These are phyloP conservation scores for Vickermania ingenoplastis DNA, from an alignment of 208 protist species.

Conservation along the genomic window DNA sequence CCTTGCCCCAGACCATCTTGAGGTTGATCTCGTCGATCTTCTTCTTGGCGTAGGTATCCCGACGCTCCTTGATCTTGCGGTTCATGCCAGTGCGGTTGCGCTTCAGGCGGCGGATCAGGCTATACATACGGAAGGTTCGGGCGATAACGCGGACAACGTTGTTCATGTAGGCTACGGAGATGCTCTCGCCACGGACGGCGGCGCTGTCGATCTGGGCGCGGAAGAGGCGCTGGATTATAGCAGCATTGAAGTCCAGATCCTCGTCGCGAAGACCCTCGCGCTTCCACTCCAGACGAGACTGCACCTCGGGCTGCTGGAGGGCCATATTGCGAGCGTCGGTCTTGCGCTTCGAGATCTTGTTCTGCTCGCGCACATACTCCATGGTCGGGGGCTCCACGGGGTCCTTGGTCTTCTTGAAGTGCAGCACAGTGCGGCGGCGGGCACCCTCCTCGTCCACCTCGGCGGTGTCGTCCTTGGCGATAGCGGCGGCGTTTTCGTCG, in stretches of 20 bases:
- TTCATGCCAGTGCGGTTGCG: slow-evolving; percentile 3
- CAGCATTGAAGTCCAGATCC: slow-evolving; percentile 80
- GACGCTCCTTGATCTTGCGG: slow-evolving; percentile 12
- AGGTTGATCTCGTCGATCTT: slow-evolving; percentile 34
- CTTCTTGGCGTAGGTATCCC: slow-evolving; percentile 19
- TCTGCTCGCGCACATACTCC: slow-evolving; percentile 41
- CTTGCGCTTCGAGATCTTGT: slow-evolving; percentile 34
- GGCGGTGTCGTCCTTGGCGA: background rate
- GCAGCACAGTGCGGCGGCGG: slow-evolving; percentile 21
- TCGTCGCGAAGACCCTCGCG: slow-evolving; percentile 42
- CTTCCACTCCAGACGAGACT: slow-evolving; percentile 60
- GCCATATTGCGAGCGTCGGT: slow-evolving; percentile 12
- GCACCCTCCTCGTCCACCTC: slow-evolving; percentile 3
- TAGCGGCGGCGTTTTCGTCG: background rate
- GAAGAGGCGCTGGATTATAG: slow-evolving; percentile 70
- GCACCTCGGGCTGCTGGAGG: slow-evolving; percentile 34
- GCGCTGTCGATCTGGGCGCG: slow-evolving; percentile 18
- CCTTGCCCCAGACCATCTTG: slow-evolving; percentile 52
- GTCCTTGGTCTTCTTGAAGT: slow-evolving; percentile 33
- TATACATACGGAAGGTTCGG: slow-evolving; percentile 60
- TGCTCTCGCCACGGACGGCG: slow-evolving; percentile 32
- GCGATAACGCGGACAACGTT: slow-evolving; percentile 50
- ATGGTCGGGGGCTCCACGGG: slow-evolving; percentile 24
- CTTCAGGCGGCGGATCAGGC: slow-evolving; percentile 35
- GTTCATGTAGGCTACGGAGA: slow-evolving; percentile 60